Evolutionary conservation across 2,329 filamentous ascomycete species (phyloP), one percentile per base, ranked within the genome.

Genomic region (Diplodia seriata): DNA sequence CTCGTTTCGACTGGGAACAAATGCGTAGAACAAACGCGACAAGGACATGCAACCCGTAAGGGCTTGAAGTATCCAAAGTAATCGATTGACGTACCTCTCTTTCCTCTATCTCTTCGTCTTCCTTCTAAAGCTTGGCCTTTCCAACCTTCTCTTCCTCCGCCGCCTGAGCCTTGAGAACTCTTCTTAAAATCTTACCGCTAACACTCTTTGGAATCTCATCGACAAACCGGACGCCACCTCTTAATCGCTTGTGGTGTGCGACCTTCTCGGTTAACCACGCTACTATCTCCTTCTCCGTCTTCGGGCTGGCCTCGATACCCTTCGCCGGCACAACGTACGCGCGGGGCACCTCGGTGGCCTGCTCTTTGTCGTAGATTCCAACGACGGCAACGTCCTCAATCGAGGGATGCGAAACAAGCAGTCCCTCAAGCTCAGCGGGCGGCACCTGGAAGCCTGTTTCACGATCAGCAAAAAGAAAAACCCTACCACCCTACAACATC

Each of bases 171-270:
- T 83, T 83, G 70, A 84, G 70, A 55, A 83, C 71, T 49, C 82
- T 72, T 68, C 82, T 74, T 69, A 84, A 66, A 49, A 84, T 84
- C 77, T 84, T 84, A 1, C 82, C 82, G 63, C 77, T 80, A 1
- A 80, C 75, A 38, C 78, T 81, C 76, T 84, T 84, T 0, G 82
- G 82, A 9, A 84, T 82, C 72, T 82, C 81, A 38, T 83, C 81
- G 2, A 82, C 76, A 56, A 82, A 84, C 29, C 75, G 74, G 8
- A 84, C 77, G 18, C 82, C 82, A 9, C 82, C 82, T 47, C 82
- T 74, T 38, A 84, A 71, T 64, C 78, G 78, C 77, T 84, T 84
- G 67, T 84, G 81, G 61, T 79, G 78, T 7, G 82, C 81, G 0
- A 84, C 81, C 70, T 80, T 81, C 23, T 71, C 73, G 12, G 73